Evolutionary conservation across 371 early-diverging fungal species (phyloP), one percentile per base, ranked within the genome.

Genomic region (Mucor ambiguus): DNA sequence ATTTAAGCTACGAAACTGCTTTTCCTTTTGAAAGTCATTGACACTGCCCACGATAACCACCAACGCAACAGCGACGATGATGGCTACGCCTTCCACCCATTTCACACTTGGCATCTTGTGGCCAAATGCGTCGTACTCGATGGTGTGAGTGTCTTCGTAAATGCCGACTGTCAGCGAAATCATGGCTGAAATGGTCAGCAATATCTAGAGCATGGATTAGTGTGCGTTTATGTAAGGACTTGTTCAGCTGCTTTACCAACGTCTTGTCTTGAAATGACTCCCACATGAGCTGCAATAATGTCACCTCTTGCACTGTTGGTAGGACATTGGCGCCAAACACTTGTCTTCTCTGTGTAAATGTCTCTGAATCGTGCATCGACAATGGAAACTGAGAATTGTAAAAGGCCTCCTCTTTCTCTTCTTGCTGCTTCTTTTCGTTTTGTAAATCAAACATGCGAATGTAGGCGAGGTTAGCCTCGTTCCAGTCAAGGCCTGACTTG

Each of bases 21-120:
- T 72, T 71, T 95, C 92, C 72, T 95, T 94, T 62, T 89, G 87
- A 70, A 75, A 92, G 72, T 96, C 94, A 72, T 92, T 95, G 33
- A 93, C 67, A 62, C 89, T 82, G 0, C 87, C 86, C 49, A 91
- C 89, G 48, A 89, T 35, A 18, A 96, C 89, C 26, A 95, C 93
- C 59, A 93, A 77, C 1, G 89, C 41, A 52, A 95, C 89, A 26
- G 92, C 92, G 12, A 87, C 70, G 37, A 93, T 69, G 62, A 93
- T 89, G 11, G 89, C 89, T 10, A 88, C 84, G 52, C 90, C 90
- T 66, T 90, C 90, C 24, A 89, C 83, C 90, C 90, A 90, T 29
- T 81, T 73, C 43, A 87, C 80, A 43, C 83, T 79, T 3, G 83
- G 75, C 8, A 69, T 58, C 22, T 63, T 60, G 30, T 61, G 62